Percentiles rank a stretch among this genome's conserved stretches.
Evolutionary conservation across 2,329 filamentous ascomycete species (phyloP).

Genomic region (Arthrobotrys pseudoclavata): DNA sequence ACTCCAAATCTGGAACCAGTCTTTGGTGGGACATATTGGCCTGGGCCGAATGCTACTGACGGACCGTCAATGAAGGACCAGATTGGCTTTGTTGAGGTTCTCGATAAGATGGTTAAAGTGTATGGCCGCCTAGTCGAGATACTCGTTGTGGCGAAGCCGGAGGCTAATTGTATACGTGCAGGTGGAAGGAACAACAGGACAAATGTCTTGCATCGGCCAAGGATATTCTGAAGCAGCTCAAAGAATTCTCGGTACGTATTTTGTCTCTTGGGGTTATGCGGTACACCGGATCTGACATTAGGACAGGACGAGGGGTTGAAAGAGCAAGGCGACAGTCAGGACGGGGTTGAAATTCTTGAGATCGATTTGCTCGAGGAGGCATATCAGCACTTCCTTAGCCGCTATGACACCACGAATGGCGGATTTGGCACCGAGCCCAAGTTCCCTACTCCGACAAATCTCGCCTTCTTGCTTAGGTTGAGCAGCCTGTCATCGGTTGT

Average conservation of each 20-base stretch:
- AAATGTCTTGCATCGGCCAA: constrained; percentile 85
- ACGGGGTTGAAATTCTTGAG: constrained; percentile 79
- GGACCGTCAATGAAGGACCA: constrained; percentile 69
- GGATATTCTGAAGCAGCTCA: constrained; percentile 83
- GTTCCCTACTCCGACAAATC: constrained; percentile 87
- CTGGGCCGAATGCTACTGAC: constrained; percentile 77
- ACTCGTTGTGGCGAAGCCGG: not conserved
- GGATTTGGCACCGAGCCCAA: constrained; percentile 87
- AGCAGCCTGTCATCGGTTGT: constrained; percentile 79
- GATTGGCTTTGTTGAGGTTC: constrained; percentile 84
- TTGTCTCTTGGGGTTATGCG: not conserved
- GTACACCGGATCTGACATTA: not conserved
- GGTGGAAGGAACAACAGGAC: constrained; percentile 86
- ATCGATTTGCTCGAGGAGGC: constrained; percentile 93
- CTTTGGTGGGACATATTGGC: constrained; percentile 97
- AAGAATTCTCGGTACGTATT: constrained; percentile 79
- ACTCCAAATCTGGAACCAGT: constrained; percentile 93
- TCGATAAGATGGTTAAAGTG: constrained; percentile 79
- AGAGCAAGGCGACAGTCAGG: constrained; percentile 61
- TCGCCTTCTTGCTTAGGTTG: constrained; percentile 84
- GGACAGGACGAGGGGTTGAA: constrained; percentile 63
- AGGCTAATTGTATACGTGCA: constrained; percentile 12
- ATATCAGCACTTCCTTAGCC: constrained; percentile 80
- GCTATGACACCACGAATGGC: constrained; percentile 82
- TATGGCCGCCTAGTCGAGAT: constrained; percentile 27